Evolutionary conservation across 2,329 filamentous ascomycete species (phyloP).

Genomic region (Aspergillus calidoustus): DNA sequence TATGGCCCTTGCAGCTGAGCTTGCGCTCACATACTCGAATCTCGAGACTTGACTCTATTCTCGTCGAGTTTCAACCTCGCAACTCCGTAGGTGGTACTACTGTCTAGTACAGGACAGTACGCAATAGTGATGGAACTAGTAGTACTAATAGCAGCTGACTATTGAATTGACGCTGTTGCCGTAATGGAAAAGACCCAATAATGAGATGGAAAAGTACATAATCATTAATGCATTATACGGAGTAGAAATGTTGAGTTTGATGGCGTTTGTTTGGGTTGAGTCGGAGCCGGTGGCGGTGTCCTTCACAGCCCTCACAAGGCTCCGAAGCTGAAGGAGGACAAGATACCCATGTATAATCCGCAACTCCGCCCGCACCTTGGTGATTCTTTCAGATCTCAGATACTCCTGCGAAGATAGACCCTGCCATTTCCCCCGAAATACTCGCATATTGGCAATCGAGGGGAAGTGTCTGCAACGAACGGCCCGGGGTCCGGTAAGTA

Average conservation of each 20-base stretch:
- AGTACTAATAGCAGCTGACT: background rate
- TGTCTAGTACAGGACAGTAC: background rate
- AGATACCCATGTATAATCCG: background rate
- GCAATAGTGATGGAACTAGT: background rate
- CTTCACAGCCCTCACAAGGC: background rate
- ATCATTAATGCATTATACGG: background rate
- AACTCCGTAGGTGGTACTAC: background rate
- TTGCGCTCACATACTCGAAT: background rate
- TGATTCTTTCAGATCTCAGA: background rate
- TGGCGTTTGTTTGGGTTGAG: background rate
- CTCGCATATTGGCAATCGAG: background rate
- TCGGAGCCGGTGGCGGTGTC: slow-evolving; percentile 1
- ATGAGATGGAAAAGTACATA: background rate
- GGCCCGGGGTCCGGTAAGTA: slow-evolving; percentile 6
- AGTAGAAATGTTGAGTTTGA: background rate
- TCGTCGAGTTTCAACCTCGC: background rate
- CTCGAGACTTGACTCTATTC: background rate
- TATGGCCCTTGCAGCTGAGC: slow-evolving; percentile 9
- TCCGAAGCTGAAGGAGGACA: background rate
- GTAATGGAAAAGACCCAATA: background rate
- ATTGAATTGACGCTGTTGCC: background rate
- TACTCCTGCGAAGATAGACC: background rate
- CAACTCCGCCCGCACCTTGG: background rate
- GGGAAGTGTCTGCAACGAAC: background rate
- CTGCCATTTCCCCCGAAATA: background rate